Evolutionary conservation across 768 basidiomycete genomes (phyloP).

Genomic region (Scleroderma bovista): DNA sequence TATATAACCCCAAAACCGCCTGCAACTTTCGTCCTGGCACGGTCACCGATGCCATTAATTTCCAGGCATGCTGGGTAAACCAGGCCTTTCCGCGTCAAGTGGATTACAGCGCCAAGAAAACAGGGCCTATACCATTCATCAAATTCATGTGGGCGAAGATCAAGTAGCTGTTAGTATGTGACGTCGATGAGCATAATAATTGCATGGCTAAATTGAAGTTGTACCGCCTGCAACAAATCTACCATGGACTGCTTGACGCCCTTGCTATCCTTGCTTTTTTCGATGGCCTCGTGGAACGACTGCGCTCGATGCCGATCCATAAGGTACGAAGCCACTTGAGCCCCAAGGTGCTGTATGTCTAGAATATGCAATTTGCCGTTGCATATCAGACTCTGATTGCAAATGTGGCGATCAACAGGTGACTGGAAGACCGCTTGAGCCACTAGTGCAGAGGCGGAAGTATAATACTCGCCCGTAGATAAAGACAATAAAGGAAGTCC

Average conservation of each 20-base stretch:
- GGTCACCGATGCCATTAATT: slow-evolving; percentile 13
- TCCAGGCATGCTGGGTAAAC: slow-evolving; percentile 22
- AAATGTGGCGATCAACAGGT: slow-evolving; percentile 13
- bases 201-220: neutral
- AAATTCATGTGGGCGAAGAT: slow-evolving; percentile 15
- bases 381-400: slow-evolving; percentile 12
- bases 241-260: slow-evolving; percentile 22
- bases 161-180: slow-evolving; percentile 14
- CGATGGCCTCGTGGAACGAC: slow-evolving; percentile 13
- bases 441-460: neutral
- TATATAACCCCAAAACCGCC: slow-evolving; percentile 32
- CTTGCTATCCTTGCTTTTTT: slow-evolving; percentile 14
- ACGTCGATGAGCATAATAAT: slow-evolving; percentile 1
- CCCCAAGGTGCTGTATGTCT: slow-evolving; percentile 22
- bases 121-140: slow-evolving; percentile 24
- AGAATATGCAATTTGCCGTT: slow-evolving; percentile 12
- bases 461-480: slow-evolving; percentile 5
- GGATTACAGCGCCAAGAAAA: slow-evolving; percentile 25
- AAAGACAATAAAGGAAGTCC: slow-evolving; percentile 7
- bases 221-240: slow-evolving; percentile 22
- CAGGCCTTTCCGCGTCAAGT: slow-evolving; percentile 24
- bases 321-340: slow-evolving; percentile 15
- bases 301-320: slow-evolving; percentile 11
- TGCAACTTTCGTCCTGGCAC: slow-evolving; percentile 8
- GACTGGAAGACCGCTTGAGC: slow-evolving; percentile 9